These are phyloP conservation scores for Quercus aquifolioides DNA, from an alignment of 306 rosid species.

Conservation along the genomic window DNA sequence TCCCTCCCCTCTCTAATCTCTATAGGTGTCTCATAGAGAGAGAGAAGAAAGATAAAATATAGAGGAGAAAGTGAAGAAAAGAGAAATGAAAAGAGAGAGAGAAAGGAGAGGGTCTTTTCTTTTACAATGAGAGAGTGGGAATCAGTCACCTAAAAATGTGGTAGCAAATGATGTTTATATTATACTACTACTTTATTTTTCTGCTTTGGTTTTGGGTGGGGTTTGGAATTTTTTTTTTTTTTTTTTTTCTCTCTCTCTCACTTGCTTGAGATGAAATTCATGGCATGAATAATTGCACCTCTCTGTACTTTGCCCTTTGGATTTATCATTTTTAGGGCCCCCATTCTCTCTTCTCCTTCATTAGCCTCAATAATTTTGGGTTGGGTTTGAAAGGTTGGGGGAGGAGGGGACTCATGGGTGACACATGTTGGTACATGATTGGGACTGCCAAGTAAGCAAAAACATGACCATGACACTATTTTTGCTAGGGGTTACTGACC, in stretches of 20 bases:
- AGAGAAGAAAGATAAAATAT: slow-evolving; percentile 4
- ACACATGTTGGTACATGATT: slow-evolving; percentile 57
- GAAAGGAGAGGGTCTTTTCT: background rate
- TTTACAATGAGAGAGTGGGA: slow-evolving; percentile 34
- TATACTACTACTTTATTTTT: background rate
- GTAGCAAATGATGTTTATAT: slow-evolving; percentile 24
- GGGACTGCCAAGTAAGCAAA: slow-evolving; percentile 42
- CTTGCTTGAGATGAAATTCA: slow-evolving; percentile 50
- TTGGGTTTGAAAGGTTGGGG: slow-evolving; percentile 43
- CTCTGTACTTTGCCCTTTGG: slow-evolving; percentile 55
- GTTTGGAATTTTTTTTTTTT: background rate
- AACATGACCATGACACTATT: slow-evolving; percentile 7
- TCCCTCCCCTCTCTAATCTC: background rate
- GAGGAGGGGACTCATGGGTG: slow-evolving; percentile 35
- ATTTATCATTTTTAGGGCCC: slow-evolving; percentile 50
- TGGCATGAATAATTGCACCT: slow-evolving; percentile 66
- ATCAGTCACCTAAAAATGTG: slow-evolving; percentile 33
- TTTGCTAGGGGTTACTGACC: slow-evolving; percentile 16
- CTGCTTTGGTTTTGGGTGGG: background rate
- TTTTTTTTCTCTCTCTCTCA: background rate
- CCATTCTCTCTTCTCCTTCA: slow-evolving; percentile 24
- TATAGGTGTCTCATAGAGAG: slow-evolving; percentile 28
- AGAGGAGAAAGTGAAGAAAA: background rate
- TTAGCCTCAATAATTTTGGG: slow-evolving; percentile 46
- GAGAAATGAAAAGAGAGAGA: background rate